These are phyloP conservation scores for Penicillium paxilli DNA, from an alignment of 495 filamentous ascomycete genomes.

Conservation along the genomic window DNA sequence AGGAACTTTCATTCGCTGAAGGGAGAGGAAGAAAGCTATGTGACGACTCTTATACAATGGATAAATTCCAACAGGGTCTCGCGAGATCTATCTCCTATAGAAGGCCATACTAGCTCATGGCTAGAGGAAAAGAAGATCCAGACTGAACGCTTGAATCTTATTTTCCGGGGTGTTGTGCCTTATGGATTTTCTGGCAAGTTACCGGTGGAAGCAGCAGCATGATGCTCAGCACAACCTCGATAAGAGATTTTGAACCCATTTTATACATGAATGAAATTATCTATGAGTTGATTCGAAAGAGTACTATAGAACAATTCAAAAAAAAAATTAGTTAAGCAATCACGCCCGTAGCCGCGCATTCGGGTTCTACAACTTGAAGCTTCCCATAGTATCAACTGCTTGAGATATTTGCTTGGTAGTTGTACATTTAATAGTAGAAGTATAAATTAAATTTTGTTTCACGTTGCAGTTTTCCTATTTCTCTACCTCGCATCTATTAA, in stretches of 20 bases:
- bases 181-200: slow-evolving; percentile 2
- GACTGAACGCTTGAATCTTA: slow-evolving; percentile 22
- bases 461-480: too few relatives aligned
- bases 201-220: slow-evolving; percentile 8
- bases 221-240: too few relatives aligned
- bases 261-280: neutral
- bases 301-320: too few relatives aligned
- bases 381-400: neutral
- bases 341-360: too few relatives aligned
- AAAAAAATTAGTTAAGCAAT: too few relatives aligned
- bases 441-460: too few relatives aligned
- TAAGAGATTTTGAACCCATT: too few relatives aligned
- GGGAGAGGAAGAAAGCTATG: slow-evolving; percentile 54
- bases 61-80: slow-evolving; percentile 42
- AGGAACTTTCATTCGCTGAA: slow-evolving; percentile 56
- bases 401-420: neutral
- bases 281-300: too few relatives aligned
- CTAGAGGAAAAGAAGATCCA: slow-evolving; percentile 30
- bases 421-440: too few relatives aligned
- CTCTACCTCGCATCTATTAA: too few relatives aligned
- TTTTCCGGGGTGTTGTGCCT: slow-evolving; percentile 8
- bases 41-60: slow-evolving; percentile 54
- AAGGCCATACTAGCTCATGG: slow-evolving; percentile 49
- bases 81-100: slow-evolving; percentile 32
- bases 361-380: neutral